phyloP scores from a whole-genome alignment of 305 asterid species.

The Caryopteris hybrid region DNA sequence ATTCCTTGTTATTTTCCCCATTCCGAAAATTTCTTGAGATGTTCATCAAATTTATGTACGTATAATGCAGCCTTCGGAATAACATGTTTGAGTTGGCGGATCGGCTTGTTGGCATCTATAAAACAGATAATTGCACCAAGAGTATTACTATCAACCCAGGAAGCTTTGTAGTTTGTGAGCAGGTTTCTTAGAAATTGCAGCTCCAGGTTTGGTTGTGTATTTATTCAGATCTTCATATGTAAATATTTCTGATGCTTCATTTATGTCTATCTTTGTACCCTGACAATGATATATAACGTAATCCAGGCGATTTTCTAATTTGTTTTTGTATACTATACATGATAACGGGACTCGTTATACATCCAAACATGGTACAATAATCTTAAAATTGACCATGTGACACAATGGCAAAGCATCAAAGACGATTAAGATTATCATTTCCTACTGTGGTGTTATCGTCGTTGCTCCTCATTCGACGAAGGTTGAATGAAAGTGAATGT shows the following conservation, averaged over 20 bases:
- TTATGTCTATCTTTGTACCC: too few species aligned
- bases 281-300: too few species aligned
- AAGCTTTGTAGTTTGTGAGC: slow-evolving; percentile 75
- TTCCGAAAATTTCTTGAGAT: neutral
- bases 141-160: slow-evolving; percentile 91
- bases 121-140: slow-evolving; percentile 95
- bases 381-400: too few species aligned
- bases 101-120: slow-evolving; percentile 89
- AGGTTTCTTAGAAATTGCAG: slow-evolving; percentile 47
- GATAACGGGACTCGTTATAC: too few species aligned
- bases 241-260: too few species aligned
- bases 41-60: neutral
- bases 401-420: slow-evolving; percentile 12
- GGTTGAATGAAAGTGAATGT: slow-evolving; percentile 34
- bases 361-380: too few species aligned
- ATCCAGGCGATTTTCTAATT: too few species aligned
- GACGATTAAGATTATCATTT: slow-evolving; percentile 18
- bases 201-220: too few species aligned
- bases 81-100: slow-evolving; percentile 96
- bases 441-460: slow-evolving; percentile 18
- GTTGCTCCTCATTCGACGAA: slow-evolving; percentile 38
- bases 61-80: slow-evolving; percentile 69
- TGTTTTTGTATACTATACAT: too few species aligned
- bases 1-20: neutral
- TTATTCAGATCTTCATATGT: too few species aligned